Percentiles rank a stretch among this genome's conserved stretches.
phyloP scores from a whole-genome alignment of 129 eudicot species.

The Heracleum sosnowskyi region DNA sequence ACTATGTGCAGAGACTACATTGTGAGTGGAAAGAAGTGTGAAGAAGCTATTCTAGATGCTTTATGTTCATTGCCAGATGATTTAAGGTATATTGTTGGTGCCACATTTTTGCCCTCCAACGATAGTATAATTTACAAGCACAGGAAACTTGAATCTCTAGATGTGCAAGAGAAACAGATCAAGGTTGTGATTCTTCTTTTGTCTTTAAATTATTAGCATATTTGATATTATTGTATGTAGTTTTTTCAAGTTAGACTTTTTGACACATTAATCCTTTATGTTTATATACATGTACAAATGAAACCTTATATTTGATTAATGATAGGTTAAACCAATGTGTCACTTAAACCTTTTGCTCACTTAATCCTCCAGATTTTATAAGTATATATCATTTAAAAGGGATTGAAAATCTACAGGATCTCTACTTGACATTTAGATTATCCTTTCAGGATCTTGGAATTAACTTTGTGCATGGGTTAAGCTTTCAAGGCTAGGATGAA shows the following conservation, averaged over 20 bases:
- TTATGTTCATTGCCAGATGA: conserved; percentile 89
- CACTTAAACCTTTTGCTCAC: too few species aligned
- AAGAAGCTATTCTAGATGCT: conserved; percentile 79
- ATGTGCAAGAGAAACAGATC: conserved; percentile 91
- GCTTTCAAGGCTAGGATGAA: background rate
- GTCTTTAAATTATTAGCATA: background rate
- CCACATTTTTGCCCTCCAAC: conserved; percentile 78
- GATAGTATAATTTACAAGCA: conserved; percentile 80
- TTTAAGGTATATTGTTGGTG: conserved; percentile 75
- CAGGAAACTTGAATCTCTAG: conserved; percentile 83
- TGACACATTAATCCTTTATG: too few species aligned
- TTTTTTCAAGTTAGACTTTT: too few species aligned
- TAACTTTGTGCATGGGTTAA: too few species aligned
- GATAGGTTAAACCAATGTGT: too few species aligned
- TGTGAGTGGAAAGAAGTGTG: conserved; percentile 80
- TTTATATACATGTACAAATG: too few species aligned
- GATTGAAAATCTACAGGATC: too few species aligned
- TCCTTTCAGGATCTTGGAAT: too few species aligned
- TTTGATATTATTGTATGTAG: background rate
- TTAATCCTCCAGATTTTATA: too few species aligned
- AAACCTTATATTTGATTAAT: too few species aligned
- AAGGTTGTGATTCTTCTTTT: conserved; percentile 38
- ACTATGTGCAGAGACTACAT: conserved; percentile 57
- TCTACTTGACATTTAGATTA: too few species aligned
- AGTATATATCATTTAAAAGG: too few species aligned